Evolutionary conservation across 2,329 filamentous ascomycete genomes (phyloP), one percentile per base, ranked within the genome.

Genomic region (Arthrobotrys sphaeroides): DNA sequence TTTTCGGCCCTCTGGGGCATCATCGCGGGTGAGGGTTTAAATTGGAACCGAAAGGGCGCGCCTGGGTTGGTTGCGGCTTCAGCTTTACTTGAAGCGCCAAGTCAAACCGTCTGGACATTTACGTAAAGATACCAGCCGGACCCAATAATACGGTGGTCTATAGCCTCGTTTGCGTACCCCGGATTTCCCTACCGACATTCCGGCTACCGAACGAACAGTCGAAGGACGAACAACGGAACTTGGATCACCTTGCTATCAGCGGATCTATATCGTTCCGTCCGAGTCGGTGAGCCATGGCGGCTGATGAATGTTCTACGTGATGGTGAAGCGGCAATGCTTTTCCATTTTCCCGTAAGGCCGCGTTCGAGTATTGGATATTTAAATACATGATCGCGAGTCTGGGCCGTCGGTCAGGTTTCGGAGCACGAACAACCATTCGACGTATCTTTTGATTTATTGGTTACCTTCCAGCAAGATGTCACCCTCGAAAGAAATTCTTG

Each of bases 81-180:
- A 31, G 18, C 26, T 55, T 66, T 66, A 55, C 43, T 66, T 55
- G 61, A 66, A 66, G 61, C 47, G 61, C 61, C 61, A 55, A 66
- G 61, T 66, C 61, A 55, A 55, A 55, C 61, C 16, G 18, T 53
- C 33, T 12, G 36, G 22, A 43, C 5, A 16, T 22, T 53, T 36
- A 64, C 26, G 51, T 55, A 38, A 38, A 36, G n/a, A 38, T 24
- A 38, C 26, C 5, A 20, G 18, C 28, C 43, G 16, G 20, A 38
- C 31, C 18, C 20, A 38, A 64, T 64, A 49, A n/a, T 38, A 40
- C 13, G 43, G 5, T 18, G n/a, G 20, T 49, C 13, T 64, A 64
- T 64, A 64, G 16, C 26, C 22, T 24, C 20, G n/a, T 16, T 22
- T 42, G n/a, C 36, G 16, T 16, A 18, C 18, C 31, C 12, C 42